phyloP scores from a whole-genome alignment of 2,329 filamentous ascomycete species.

The Atkinsonella hypoxylon region DNA sequence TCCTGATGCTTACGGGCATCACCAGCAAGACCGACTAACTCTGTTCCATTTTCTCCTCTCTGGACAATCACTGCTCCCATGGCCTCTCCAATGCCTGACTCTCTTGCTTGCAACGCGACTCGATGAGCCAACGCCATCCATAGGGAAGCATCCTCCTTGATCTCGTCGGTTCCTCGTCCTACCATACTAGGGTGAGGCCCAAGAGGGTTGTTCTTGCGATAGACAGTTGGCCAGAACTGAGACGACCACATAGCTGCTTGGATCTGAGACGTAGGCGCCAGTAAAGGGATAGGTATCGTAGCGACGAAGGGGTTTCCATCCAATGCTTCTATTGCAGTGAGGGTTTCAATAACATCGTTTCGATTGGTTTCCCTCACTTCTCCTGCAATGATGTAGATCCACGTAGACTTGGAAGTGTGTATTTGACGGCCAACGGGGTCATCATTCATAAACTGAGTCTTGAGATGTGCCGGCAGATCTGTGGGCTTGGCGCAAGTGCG shows the following conservation, averaged over 20 bases:
- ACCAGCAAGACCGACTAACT: conserved; percentile 60
- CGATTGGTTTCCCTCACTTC: conserved; percentile 39
- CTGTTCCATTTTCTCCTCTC: conserved; percentile 36
- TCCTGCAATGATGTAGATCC: conserved; percentile 47
- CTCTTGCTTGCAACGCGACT: conserved; percentile 47
- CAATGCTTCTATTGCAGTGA: conserved; percentile 38
- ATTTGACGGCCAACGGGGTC: conserved; percentile 40
- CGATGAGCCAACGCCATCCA: conserved; percentile 59
- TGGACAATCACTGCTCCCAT: conserved; percentile 70
- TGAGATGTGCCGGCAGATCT: conserved; percentile 55
- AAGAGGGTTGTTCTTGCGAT: conserved; percentile 78
- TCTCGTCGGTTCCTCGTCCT: conserved; percentile 54
- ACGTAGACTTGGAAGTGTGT: conserved; percentile 47
- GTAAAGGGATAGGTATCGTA: conserved; percentile 55
- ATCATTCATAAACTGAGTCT: conserved; percentile 48
- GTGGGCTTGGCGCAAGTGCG: conserved; percentile 63
- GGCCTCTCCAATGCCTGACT: conserved; percentile 49
- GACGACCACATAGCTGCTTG: conserved; percentile 65
- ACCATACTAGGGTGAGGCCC: conserved; percentile 72
- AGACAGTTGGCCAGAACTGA: conserved; percentile 74
- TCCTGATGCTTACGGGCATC: conserved; percentile 60
- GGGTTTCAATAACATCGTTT: conserved; percentile 36
- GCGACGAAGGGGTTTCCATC: conserved; percentile 45
- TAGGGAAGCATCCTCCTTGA: conserved; percentile 48
- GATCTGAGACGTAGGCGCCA: conserved; percentile 62